These are phyloP conservation scores for Avena atlantica DNA, from an alignment of 176 grass and related monocot species.

Conservation along the genomic window DNA sequence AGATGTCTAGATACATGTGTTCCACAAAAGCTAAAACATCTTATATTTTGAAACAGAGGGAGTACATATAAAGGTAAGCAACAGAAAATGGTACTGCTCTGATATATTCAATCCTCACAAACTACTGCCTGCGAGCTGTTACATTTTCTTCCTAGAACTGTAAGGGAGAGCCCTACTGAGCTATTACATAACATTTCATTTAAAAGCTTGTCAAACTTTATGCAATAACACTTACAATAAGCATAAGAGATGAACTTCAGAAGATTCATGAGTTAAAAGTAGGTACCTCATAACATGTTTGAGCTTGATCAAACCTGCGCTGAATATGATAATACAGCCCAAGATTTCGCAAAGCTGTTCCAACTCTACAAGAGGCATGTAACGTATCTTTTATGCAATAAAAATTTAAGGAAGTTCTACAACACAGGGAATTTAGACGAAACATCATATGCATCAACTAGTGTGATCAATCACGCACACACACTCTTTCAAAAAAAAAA, in stretches of 20 bases:
- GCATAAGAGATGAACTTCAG: not conserved
- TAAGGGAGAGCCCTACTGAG: not conserved
- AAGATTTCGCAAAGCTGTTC: constrained; percentile 76
- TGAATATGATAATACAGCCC: constrained; percentile 78
- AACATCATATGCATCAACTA: not conserved
- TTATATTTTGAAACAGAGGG: too few species aligned
- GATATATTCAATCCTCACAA: constrained; percentile 28
- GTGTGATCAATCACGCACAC: constrained; percentile 33
- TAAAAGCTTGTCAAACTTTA: constrained; percentile 2
- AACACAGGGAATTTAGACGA: constrained; percentile 20
- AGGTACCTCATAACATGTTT: constrained; percentile 80
- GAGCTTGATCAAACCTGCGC: constrained; percentile 73
- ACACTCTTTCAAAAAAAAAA: not conserved
- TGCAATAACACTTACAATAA: not conserved
- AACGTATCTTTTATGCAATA: constrained; percentile 19
- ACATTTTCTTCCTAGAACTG: not conserved
- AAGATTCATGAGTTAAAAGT: constrained; percentile 15
- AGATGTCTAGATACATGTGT: too few species aligned
- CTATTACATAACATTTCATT: constrained; percentile 25
- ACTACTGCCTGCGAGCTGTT: not conserved
- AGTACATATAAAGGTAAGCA: constrained; percentile 15
- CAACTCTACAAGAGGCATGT: constrained; percentile 65
- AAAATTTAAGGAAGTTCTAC: not conserved
- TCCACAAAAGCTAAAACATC: too few species aligned
- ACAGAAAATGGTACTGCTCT: not conserved